Evolutionary conservation across 2,329 filamentous ascomycete species (phyloP), one percentile per base, ranked within the genome.

Genomic region (Helotiales sp.): DNA sequence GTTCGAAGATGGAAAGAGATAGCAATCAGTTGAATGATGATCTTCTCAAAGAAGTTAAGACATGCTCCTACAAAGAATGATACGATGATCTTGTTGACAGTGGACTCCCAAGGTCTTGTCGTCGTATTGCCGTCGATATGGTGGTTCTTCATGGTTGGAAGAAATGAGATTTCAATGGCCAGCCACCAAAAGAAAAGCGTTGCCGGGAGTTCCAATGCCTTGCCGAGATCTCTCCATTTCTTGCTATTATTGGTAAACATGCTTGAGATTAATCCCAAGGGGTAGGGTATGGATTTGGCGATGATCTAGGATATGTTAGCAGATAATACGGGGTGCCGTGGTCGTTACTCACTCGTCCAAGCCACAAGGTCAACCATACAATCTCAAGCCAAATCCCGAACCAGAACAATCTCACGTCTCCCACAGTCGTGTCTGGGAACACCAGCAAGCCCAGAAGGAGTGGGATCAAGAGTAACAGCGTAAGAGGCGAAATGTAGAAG

Each of bases 351-450:
- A 71, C 89, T 68, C 84, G 74, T 54, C 56, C 88, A 19, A 88
- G 87, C 93, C 93, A 98, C 0, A 97, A 79, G 0, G 91, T 91
- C 62, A 93, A 80, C 93, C 93, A 98, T 25, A 97, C 81, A 40
- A 96, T 91, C 73, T 96, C 90, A 17, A 97, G 81, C 93, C 93
- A 98, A 61, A 97, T 91, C 29, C 90, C 90, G 70, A 98, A 97
- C 93, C 93, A 98, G 59, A 91, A 77, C 44, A 97, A 77, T 61
- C 85, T 70, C 0, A 96, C 91, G 19, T 88, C 91, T 0, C 91
- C 91, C 2, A 88, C 82, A 1, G 81, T 84, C 1, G 88, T 77
- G 49, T 80, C 63, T n/a, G 77, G 75, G 61, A 81, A 88, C 1
- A 81, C 62, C 17, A 89, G 73, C 1, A 79, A 81, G 5, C 87